Percentiles rank a stretch among this genome's conserved stretches.
Conservation (phyloP, 306 rosid species). For the Inga laurina region DNA sequence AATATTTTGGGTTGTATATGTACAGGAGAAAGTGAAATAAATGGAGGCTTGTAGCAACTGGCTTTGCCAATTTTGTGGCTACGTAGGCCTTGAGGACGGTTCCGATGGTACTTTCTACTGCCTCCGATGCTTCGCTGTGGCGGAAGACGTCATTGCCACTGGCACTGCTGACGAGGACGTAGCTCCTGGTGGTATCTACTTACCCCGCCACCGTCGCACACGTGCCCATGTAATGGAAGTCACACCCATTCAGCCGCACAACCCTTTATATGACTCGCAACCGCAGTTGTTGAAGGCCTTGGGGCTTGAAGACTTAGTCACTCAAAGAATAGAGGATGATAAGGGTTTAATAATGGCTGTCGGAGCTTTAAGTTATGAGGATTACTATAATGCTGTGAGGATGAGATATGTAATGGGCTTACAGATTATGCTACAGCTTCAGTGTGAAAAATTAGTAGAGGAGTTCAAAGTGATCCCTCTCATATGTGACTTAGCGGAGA, state of each 20-base stretch:
- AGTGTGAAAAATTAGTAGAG: not conserved
- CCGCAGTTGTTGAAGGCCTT: not conserved
- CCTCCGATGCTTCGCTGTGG: not conserved
- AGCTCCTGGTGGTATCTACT: not conserved
- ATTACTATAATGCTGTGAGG: not conserved
- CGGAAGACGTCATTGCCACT: not conserved
- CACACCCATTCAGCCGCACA: not conserved
- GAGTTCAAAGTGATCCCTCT: not conserved
- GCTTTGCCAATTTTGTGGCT: not conserved
- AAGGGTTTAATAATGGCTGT: too few species aligned
- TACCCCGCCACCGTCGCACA: not conserved
- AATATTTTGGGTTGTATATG: too few species aligned
- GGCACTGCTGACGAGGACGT: not conserved
- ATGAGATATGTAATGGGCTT: not conserved
- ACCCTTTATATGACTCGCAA: not conserved
- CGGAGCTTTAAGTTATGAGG: not conserved
- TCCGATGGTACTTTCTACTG: not conserved
- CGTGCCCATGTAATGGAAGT: not conserved
- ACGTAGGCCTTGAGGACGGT: not conserved
- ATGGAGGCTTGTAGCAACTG: not conserved
- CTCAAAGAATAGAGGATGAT: not conserved
- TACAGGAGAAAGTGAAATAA: not conserved
- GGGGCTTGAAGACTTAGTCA: not conserved
- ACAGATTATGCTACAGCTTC: not conserved
- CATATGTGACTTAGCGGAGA: not conserved